These are phyloP conservation scores for Melanomma pulvis-pyrius DNA, from an alignment of 495 filamentous ascomycete genomes.

Conservation along the genomic window DNA sequence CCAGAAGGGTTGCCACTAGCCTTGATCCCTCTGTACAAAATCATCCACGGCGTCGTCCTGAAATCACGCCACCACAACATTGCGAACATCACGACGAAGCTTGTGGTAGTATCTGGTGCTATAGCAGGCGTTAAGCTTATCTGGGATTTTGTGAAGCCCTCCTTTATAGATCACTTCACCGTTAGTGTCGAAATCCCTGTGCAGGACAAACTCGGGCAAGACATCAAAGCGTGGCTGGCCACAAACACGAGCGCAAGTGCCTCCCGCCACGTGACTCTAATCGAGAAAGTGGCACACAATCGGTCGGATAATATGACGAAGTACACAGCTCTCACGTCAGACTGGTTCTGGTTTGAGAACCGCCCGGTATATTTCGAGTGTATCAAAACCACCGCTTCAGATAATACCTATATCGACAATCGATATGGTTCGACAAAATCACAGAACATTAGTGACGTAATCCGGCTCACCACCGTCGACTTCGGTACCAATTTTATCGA, in stretches of 20 bases:
- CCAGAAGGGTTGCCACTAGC: not conserved
- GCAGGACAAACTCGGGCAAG: not conserved
- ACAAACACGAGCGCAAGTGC: not conserved
- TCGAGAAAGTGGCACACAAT: not conserved
- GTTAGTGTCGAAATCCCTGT: not conserved
- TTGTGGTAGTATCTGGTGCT: not conserved
- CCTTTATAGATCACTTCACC: not conserved
- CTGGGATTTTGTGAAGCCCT: not conserved
- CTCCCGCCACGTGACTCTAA: not conserved
- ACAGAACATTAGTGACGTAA: too few species aligned
- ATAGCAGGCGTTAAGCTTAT: not conserved
- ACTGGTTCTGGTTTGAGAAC: constrained; percentile 7
- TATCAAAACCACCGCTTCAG: not conserved
- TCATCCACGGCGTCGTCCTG: constrained; percentile 5
- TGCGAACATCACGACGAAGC: not conserved
- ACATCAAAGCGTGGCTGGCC: not conserved
- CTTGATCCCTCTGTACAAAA: constrained; percentile 10
- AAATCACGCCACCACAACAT: constrained; percentile 10
- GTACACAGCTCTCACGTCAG: not conserved
- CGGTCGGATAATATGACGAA: too few species aligned
- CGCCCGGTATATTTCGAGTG: not conserved
- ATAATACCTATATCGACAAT: too few species aligned
- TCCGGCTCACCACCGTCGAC: too few species aligned
- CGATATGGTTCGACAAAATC: too few species aligned
- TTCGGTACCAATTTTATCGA: too few species aligned